These are phyloP conservation scores for Lentithecium fluviatile DNA, from an alignment of 495 filamentous ascomycete species.

Conservation along the genomic window DNA sequence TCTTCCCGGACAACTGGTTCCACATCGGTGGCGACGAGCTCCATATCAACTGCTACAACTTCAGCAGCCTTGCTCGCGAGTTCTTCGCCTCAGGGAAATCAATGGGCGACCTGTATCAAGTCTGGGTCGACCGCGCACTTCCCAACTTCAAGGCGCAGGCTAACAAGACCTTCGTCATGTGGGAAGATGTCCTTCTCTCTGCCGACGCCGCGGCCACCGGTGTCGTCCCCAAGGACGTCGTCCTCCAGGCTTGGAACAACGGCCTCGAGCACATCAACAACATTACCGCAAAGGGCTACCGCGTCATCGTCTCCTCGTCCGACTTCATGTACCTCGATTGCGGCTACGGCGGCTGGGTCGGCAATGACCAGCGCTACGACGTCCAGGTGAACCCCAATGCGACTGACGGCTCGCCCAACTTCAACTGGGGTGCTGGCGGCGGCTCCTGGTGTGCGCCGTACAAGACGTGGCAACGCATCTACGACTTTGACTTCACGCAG, in stretches of 20 bases:
- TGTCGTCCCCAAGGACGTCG: conserved; percentile 52
- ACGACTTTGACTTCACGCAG: conserved; percentile 58
- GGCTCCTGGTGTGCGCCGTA: conserved; percentile 61
- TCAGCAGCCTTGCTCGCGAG: conserved; percentile 47
- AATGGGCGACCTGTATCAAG: conserved; percentile 54
- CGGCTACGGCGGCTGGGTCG: conserved; percentile 54
- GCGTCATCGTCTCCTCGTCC: conserved; percentile 54
- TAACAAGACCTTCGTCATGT: conserved; percentile 55
- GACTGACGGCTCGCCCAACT: conserved; percentile 45
- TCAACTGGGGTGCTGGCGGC: conserved; percentile 56
- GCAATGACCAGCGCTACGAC: conserved; percentile 57
- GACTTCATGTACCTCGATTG: conserved; percentile 61
- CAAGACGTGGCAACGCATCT: conserved; percentile 63
- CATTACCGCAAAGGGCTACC: conserved; percentile 53
- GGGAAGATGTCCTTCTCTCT: conserved; percentile 54
- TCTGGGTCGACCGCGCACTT: conserved; percentile 56
- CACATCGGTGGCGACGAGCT: conserved; percentile 58
- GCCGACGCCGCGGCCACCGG: conserved; percentile 41
- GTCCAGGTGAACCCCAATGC: conserved; percentile 48
- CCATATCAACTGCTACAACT: conserved; percentile 56
- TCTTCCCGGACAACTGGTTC: conserved; percentile 57
- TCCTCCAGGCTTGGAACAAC: conserved; percentile 58
- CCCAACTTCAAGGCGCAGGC: conserved; percentile 51
- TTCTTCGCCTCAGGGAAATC: conserved; percentile 54
- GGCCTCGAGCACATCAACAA: conserved; percentile 53